phyloP scores from a whole-genome alignment of 2,329 filamentous ascomycete species.

The Colletotrichum theobromicola region DNA sequence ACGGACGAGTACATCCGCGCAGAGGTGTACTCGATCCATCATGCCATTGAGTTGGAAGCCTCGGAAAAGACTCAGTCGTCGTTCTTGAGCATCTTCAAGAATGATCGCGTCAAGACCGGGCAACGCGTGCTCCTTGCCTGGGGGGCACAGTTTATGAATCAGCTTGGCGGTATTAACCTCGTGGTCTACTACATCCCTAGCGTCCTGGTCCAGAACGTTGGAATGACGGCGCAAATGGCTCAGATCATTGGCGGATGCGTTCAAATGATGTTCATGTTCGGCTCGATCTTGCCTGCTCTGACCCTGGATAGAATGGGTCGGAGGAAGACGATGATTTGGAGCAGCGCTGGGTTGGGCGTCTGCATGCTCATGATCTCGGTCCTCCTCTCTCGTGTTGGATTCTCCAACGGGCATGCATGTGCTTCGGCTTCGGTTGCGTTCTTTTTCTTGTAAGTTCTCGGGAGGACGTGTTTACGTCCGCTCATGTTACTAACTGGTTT shows the following conservation, averaged over 20 bases:
- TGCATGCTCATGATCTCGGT: constrained; percentile 43
- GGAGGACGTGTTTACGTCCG: too few species aligned
- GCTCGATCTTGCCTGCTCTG: constrained; percentile 37
- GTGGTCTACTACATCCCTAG: constrained; percentile 41
- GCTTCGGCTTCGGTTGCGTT: constrained; percentile 37
- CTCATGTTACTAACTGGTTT: neutral
- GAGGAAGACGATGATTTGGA: constrained; percentile 48
- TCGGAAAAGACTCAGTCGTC: constrained; percentile 34
- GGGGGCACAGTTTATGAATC: constrained; percentile 55
- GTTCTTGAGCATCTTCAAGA: constrained; percentile 46
- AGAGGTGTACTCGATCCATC: constrained; percentile 43
- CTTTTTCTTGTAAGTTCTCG: constrained; percentile 36
- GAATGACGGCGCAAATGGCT: constrained; percentile 30
- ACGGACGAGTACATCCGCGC: constrained; percentile 35
- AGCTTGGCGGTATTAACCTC: constrained; percentile 52
- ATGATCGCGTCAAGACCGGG: constrained; percentile 46
- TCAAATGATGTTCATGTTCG: constrained; percentile 43
- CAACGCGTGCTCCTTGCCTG: constrained; percentile 51
- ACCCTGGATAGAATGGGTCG: constrained; percentile 42
- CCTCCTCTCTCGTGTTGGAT: constrained; percentile 28
- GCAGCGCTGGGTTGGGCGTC: constrained; percentile 34
- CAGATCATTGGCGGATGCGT: constrained; percentile 41
- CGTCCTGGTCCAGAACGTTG: constrained; percentile 38
- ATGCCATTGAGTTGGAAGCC: constrained; percentile 44
- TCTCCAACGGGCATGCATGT: constrained; percentile 18